These are phyloP conservation scores for Lactarius psammicola DNA, from an alignment of 768 basidiomycete genomes.

Conservation along the genomic window DNA sequence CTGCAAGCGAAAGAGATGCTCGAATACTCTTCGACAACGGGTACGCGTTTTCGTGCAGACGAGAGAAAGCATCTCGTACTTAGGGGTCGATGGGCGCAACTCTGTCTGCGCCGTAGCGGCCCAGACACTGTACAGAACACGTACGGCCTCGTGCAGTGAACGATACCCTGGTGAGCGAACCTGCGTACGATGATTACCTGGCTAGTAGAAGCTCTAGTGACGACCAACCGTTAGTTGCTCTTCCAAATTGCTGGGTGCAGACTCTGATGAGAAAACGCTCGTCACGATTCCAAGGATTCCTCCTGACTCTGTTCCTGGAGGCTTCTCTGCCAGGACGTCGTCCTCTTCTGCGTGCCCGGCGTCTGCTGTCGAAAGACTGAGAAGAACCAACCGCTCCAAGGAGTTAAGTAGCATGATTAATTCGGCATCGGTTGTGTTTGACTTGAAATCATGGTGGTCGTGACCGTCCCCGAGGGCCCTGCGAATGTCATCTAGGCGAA, in stretches of 20 bases:
- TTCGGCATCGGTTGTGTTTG: constrained; percentile 71
- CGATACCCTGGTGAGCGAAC: constrained; percentile 71
- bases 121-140: constrained; percentile 79
- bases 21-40: constrained; percentile 76
- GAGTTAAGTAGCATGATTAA: constrained; percentile 81
- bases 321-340: constrained; percentile 49
- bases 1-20: constrained; percentile 80
- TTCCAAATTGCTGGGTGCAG: constrained; percentile 42
- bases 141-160: constrained; percentile 76
- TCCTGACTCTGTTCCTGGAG: constrained; percentile 46
- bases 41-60: constrained; percentile 64
- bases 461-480: constrained; percentile 30
- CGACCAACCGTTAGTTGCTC: constrained; percentile 58
- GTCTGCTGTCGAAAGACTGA: constrained; percentile 63
- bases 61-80: constrained; percentile 65
- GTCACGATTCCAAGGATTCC: constrained; percentile 89
- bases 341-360: constrained; percentile 56
- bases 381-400: constrained; percentile 74
- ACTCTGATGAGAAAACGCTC: constrained; percentile 84
- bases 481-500: constrained; percentile 52
- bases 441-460: constrained; percentile 44
- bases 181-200: constrained; percentile 38
- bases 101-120: constrained; percentile 52
- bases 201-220: constrained; percentile 3
- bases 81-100: constrained; percentile 47